These are phyloP conservation scores for Grifola frondosa DNA, from an alignment of 1,284 basidiomycete genomes.

Conservation along the genomic window DNA sequence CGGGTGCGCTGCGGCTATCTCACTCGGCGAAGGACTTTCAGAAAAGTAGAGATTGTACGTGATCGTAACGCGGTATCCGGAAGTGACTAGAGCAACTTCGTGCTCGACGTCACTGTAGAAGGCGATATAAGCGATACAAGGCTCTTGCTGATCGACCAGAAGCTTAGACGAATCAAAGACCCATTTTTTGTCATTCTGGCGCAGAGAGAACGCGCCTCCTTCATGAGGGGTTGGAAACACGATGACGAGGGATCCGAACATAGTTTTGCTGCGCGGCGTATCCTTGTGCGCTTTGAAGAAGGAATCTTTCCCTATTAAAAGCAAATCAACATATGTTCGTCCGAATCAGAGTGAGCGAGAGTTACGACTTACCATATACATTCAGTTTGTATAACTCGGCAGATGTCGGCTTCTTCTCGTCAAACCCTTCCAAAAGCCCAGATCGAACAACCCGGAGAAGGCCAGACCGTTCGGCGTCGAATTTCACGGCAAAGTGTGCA, in stretches of 20 bases:
- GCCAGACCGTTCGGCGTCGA: conserved; percentile 26
- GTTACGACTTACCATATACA: conserved; percentile 5
- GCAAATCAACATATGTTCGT: neutral
- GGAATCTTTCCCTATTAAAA: conserved; percentile 12
- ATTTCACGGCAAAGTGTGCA: conserved; percentile 23
- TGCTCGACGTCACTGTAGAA: conserved; percentile 49
- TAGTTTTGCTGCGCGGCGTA: conserved; percentile 21
- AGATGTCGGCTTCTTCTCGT: conserved; percentile 10
- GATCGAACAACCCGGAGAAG: conserved; percentile 24
- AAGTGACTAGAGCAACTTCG: conserved; percentile 40
- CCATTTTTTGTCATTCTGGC: conserved; percentile 31
- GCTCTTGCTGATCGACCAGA: conserved; percentile 8
- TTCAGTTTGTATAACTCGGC: conserved; percentile 28
- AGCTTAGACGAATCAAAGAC: conserved; percentile 33
- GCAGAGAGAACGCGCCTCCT: conserved; percentile 39
- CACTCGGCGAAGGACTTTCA: neutral
- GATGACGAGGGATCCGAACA: conserved; percentile 46
- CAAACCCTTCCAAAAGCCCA: conserved; percentile 23
- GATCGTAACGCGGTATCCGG: conserved; percentile 41
- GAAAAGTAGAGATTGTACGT: conserved; percentile 39
- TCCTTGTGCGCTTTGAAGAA: conserved; percentile 31
- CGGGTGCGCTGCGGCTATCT: too few relatives aligned
- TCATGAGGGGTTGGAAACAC: conserved; percentile 41
- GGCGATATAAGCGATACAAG: conserved; percentile 34
- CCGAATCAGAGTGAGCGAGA: neutral